Base-by-base conservation (phyloP, 108 stramenopile genomes). In the Epithemia pelagica region DNA sequence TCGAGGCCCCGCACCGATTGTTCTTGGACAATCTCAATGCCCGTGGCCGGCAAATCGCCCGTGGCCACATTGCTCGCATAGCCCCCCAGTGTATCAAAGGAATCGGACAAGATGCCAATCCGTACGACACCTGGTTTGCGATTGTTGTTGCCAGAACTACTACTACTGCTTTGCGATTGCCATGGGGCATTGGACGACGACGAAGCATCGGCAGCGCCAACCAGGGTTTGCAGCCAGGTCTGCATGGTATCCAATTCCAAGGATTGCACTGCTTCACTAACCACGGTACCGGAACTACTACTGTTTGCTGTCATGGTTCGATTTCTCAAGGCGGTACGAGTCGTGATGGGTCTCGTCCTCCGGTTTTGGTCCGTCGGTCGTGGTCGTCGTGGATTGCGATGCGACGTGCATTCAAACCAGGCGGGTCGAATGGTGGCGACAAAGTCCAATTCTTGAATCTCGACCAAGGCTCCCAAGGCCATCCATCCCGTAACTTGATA, bases 31-130 rank as follows among this genome's bases (percentile, higher is more conserved):
- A 30, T n/a, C 7, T 68, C 61, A 20, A 30, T 37, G 8, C 30
- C 0, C 0, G 53, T 52, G 21, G 22, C 61, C 23, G 70, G 74
- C 32, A 75, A 46, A 67, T 75, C 64, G 21, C 69, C 69, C 20
- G 15, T 65, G 20, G 32, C 25, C 8, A 75, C 64, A 59, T 75
- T 69, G 22, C 27, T 52, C n/a, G 37, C 64, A 23, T 18, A 28
- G 0, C n/a, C 29, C 15, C 2, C 29, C 21, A 52, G 20, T 1
- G 23, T 32, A 52, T 65, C 55, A 30, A 55, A 75, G 30, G 61
- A 64, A 52, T 75, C 69, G 10, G 69, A 70, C 15, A 75, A 31
- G 25, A 75, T 59, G 27, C 74, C 74, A 58, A 74, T 63, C 15
- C 15, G 5, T 15, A 46, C 15, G n/a, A n/a, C 32, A n/a, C n/a